phyloP scores from a whole-genome alignment of 495 filamentous ascomycete species.

The Hypoxylon lienhwacheense region DNA sequence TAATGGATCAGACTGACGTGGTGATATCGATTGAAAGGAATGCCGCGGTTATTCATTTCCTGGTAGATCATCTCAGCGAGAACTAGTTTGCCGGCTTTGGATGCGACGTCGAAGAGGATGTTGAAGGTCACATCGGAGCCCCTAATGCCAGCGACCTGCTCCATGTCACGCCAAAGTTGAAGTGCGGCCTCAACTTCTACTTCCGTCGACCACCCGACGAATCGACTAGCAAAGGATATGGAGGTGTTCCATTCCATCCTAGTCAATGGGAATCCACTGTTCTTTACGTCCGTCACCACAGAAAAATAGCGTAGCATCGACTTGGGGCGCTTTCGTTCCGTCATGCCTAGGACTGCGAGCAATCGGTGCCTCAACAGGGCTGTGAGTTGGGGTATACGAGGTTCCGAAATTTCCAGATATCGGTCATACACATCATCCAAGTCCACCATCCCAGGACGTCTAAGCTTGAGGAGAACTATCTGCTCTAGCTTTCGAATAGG shows the following conservation, averaged over 20 bases:
- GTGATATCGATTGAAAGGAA: constrained; percentile 70
- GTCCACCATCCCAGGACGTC: constrained; percentile 36
- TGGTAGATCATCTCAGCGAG: constrained; percentile 81
- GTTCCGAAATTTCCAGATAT: constrained; percentile 53
- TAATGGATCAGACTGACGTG: constrained; percentile 81
- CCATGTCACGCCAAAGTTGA: constrained; percentile 87
- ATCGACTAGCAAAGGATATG: constrained; percentile 74
- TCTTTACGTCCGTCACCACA: constrained; percentile 79
- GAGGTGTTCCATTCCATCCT: constrained; percentile 77
- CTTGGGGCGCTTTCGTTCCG: constrained; percentile 55
- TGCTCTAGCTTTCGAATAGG: constrained; percentile 40
- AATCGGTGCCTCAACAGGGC: constrained; percentile 61
- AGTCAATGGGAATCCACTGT: constrained; percentile 63
- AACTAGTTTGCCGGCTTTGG: constrained; percentile 77
- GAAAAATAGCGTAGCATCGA: constrained; percentile 81
- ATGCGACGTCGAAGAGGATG: constrained; percentile 85
- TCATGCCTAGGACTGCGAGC: constrained; percentile 67
- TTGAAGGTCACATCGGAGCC: constrained; percentile 79
- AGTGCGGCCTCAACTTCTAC: constrained; percentile 72
- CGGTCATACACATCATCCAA: constrained; percentile 48
- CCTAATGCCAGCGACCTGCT: constrained; percentile 64
- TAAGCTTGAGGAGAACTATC: constrained; percentile 37
- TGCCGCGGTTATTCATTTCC: constrained; percentile 72
- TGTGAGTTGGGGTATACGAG: constrained; percentile 67
- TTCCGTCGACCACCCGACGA: constrained; percentile 62